Conservation (phyloP, 371 early-diverging fungal species). For the Apophysomyces elegans region DNA sequence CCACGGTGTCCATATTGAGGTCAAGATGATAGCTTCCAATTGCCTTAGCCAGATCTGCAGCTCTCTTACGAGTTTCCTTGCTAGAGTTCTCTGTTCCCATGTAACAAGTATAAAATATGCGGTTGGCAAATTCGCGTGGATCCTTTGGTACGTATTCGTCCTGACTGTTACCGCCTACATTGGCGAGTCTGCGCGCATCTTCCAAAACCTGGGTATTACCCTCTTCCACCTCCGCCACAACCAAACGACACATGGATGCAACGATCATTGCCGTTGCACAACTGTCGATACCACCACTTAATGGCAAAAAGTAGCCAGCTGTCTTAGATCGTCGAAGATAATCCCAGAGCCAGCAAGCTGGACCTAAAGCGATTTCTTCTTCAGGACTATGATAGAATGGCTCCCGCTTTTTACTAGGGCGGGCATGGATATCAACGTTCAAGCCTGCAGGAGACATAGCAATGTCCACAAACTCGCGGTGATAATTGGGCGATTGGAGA, state of each 20-base stretch:
- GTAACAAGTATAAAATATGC: slow-evolving; percentile 93
- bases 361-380: slow-evolving; percentile 91
- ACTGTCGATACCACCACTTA: slow-evolving; percentile 97
- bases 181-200: slow-evolving; percentile 77
- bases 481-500: slow-evolving; percentile 58
- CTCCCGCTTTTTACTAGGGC: slow-evolving; percentile 34
- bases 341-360: slow-evolving; percentile 99
- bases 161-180: slow-evolving; percentile 40
- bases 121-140: slow-evolving; percentile 82
- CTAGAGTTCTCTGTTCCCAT: slow-evolving; percentile 95
- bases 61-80: slow-evolving; percentile 82
- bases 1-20: slow-evolving; percentile 86
- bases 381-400: slow-evolving; percentile 66
- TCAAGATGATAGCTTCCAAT: slow-evolving; percentile 94
- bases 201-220: slow-evolving; percentile 75
- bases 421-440: slow-evolving; percentile 38
- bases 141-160: slow-evolving; percentile 73
- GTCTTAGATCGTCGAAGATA: slow-evolving; percentile 91
- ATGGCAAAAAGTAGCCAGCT: slow-evolving; percentile 92
- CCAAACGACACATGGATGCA: slow-evolving; percentile 92
- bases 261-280: slow-evolving; percentile 94
- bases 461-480: slow-evolving; percentile 64
- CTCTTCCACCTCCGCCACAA: slow-evolving; percentile 66
- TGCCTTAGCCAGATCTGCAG: slow-evolving; percentile 74
- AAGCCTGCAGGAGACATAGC: slow-evolving; percentile 54